Base-by-base conservation (phyloP, 192 early-diverging fungal genomes). In the Coemansia sp. region DNA sequence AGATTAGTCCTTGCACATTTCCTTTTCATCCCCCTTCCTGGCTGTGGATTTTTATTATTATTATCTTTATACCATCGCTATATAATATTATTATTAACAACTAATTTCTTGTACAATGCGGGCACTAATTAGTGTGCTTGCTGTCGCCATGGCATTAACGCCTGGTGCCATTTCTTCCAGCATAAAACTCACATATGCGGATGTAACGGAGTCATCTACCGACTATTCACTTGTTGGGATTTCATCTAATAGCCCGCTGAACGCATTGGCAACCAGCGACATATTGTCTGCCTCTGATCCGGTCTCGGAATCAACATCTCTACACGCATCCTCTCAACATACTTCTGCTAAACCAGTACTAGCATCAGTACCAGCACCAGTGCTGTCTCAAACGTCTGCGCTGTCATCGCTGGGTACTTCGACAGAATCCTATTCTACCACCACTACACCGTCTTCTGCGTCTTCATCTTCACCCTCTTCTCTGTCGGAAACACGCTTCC, bases 71-170 rank as follows among this genome's bases (percentile, higher is more conserved):
- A 15, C 17, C 45, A 8, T 15, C 12, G 17, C 3, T 15, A 12
- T 56, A 56, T 56, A 28, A 9, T 8, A n/a, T 3, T 28, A 56
- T 22, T 56, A 22, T 3, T 12, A 22, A 34, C 54, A 54, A 28
- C 53, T 66, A 66, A 28, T 59, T 68, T 11, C 28, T 62, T 38
- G 35, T n/a, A 60, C 34, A 20, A 70, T 70, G 68, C 51, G 54
- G 28, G 68, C 61, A 17, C 51, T 64, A 14, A 1, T 58, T 32
- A 32, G 61, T 22, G 54, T 54, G 55, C 28, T 70, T 14, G 61
- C 61, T 4, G 37, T 22, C 8, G n/a, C 51, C 3, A 53, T 64
- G 68, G 52, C 58, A 17, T 54, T 70, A 34, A 54, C 53, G n/a
- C 32, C 68, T 20, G 43, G 35, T 4, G 28, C 35, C 36, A 43